phyloP scores from a whole-genome alignment of 768 basidiomycete genomes.

The Trametes cinnabarina region DNA sequence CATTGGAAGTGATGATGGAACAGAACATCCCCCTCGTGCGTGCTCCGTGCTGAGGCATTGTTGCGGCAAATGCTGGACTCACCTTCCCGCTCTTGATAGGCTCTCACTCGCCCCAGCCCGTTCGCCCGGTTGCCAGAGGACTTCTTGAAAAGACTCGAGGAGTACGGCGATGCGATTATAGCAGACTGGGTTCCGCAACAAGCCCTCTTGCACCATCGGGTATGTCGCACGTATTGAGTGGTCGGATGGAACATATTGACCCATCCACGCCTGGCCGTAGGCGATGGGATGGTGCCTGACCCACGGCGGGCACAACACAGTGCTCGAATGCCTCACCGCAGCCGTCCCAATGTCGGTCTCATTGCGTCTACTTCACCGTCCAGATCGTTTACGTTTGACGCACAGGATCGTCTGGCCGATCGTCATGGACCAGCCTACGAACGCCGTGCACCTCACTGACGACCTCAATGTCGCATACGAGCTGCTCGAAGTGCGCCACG shows the following conservation, averaged over 20 bases:
- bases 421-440: slow-evolving; percentile 24
- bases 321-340: slow-evolving; percentile 4
- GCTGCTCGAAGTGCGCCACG: slow-evolving; percentile 26
- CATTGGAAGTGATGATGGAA: slow-evolving; percentile 18
- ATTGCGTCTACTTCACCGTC: too few species aligned
- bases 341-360: slow-evolving; percentile 4
- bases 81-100: not conserved
- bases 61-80: not conserved
- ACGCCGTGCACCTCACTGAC: slow-evolving; percentile 22
- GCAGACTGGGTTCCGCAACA: slow-evolving; percentile 10
- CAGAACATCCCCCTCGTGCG: slow-evolving; percentile 14
- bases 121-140: not conserved
- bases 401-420: slow-evolving; percentile 23
- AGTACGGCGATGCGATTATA: not conserved
- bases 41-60: slow-evolving; percentile 13
- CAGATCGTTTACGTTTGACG: too few species aligned
- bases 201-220: not conserved
- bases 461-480: slow-evolving; percentile 28
- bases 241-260: not conserved
- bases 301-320: slow-evolving; percentile 11
- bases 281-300: slow-evolving; percentile 10
- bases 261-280: not conserved
- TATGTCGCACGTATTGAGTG: not conserved
- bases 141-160: not conserved
- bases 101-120: not conserved